Evolutionary conservation across 2,329 filamentous ascomycete genomes (phyloP).

Genomic region (Basipetospora chlamydospora): DNA sequence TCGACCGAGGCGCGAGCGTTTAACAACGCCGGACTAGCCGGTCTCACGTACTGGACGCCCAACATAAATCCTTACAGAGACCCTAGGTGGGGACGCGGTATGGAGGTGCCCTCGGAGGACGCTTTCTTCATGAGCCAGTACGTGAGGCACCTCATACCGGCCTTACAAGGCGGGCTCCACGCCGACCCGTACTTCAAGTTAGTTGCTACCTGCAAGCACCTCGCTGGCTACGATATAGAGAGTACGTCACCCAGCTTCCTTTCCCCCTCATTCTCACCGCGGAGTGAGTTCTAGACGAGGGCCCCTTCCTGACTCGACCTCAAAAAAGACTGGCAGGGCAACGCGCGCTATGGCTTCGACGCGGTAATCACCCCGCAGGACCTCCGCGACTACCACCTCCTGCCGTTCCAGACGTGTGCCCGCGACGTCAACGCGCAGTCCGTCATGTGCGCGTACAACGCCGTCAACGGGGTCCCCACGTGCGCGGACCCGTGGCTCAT

Average conservation of each 20-base stretch:
- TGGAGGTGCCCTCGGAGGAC: slow-evolving; percentile 46
- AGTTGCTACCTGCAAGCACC: slow-evolving; percentile 45
- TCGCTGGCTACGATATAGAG: slow-evolving; percentile 42
- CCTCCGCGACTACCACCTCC: slow-evolving; percentile 52
- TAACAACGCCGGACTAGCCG: slow-evolving; percentile 41
- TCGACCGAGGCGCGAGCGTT: slow-evolving; percentile 50
- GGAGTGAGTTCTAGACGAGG: too few species aligned
- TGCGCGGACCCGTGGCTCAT: slow-evolving; percentile 50
- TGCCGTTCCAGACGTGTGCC: slow-evolving; percentile 49
- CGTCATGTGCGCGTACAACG: slow-evolving; percentile 49
- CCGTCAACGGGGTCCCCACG: slow-evolving; percentile 50
- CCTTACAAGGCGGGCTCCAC: slow-evolving; percentile 26
- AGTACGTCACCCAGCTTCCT: slow-evolving; percentile 6
- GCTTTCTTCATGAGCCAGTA: slow-evolving; percentile 33
- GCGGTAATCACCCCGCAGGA: slow-evolving; percentile 45
- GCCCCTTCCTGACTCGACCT: too few species aligned
- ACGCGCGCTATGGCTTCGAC: slow-evolving; percentile 36
- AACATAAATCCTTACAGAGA: slow-evolving; percentile 54
- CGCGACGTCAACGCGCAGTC: slow-evolving; percentile 41
- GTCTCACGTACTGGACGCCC: slow-evolving; percentile 48
- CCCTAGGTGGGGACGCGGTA: slow-evolving; percentile 46
- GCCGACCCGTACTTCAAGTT: slow-evolving; percentile 19
- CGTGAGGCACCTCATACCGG: slow-evolving; percentile 35
- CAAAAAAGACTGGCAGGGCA: slow-evolving; percentile 17
- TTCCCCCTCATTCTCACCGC: too few species aligned